A percentile compares a stretch with the other conserved stretches of the same genome.
These are phyloP conservation scores for Casuarina cunninghamiana DNA, from an alignment of 306 rosid genomes.

Conservation along the genomic window DNA sequence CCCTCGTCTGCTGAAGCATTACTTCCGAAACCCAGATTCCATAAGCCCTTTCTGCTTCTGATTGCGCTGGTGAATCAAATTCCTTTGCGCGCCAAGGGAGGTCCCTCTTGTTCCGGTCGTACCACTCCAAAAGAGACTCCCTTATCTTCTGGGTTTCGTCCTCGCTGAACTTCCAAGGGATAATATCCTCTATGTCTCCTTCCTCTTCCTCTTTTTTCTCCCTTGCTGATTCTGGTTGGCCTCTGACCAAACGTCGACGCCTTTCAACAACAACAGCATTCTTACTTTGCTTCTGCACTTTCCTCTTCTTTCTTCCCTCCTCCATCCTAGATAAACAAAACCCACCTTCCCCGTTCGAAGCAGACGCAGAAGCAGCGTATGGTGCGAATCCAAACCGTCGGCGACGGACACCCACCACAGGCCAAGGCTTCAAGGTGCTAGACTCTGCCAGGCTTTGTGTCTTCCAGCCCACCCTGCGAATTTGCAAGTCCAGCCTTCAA, in stretches of 20 bases:
- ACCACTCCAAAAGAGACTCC: constrained; percentile 64
- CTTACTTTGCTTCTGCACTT: not conserved
- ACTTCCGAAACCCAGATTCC: constrained; percentile 91
- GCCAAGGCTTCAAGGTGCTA: not conserved
- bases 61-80: constrained; percentile 14
- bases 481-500: too few species aligned
- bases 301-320: not conserved
- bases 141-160: constrained; percentile 50
- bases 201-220: not conserved
- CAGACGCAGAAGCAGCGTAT: not conserved
- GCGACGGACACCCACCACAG: not conserved
- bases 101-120: constrained; percentile 63
- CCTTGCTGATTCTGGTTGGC: constrained; percentile 1
- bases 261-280: not conserved
- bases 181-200: constrained; percentile 64
- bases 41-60: constrained; percentile 49
- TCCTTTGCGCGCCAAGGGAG: constrained; percentile 73
- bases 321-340: not conserved
- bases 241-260: constrained; percentile 1
- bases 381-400: not conserved
- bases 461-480: not conserved
- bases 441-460: not conserved
- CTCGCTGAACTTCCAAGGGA: constrained; percentile 35
- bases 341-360: not conserved
- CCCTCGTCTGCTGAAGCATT: constrained; percentile 91